Evolutionary conservation across 2,329 filamentous ascomycete genomes (phyloP).

Genomic region (Fusarium sterilihyphosum): DNA sequence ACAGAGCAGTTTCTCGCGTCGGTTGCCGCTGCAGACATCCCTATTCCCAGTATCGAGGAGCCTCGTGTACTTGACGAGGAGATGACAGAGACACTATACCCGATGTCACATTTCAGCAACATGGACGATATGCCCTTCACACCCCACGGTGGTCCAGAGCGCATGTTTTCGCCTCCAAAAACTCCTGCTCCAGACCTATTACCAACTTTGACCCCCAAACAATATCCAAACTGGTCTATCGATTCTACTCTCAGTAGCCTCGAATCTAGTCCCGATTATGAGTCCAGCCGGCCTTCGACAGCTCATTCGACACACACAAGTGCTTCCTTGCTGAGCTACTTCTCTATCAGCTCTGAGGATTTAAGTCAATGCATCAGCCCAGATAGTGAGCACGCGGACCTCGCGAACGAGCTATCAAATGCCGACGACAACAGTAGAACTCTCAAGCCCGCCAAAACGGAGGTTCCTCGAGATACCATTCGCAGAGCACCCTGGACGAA

Average conservation of each 20-base stretch:
- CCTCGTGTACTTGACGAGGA: slow-evolving; percentile 58
- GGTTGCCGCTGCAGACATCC: slow-evolving; percentile 71
- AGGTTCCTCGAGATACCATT: slow-evolving; percentile 42
- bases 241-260: slow-evolving; percentile 66
- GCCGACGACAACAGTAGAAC: slow-evolving; percentile 47
- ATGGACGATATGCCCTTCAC: slow-evolving; percentile 46
- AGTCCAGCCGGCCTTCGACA: slow-evolving; percentile 69
- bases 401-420: slow-evolving; percentile 38
- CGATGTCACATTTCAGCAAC: slow-evolving; percentile 49
- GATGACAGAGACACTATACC: slow-evolving; percentile 52
- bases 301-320: slow-evolving; percentile 69
- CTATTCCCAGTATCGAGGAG: slow-evolving; percentile 72
- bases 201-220: slow-evolving; percentile 55
- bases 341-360: slow-evolving; percentile 67
- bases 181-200: slow-evolving; percentile 64
- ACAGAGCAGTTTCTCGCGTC: slow-evolving; percentile 75
- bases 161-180: slow-evolving; percentile 65
- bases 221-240: slow-evolving; percentile 68
- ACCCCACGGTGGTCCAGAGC: slow-evolving; percentile 48
- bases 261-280: slow-evolving; percentile 68
- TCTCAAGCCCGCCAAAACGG: slow-evolving; percentile 39
- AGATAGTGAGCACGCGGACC: slow-evolving; percentile 48
- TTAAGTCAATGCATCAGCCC: slow-evolving; percentile 62
- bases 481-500: slow-evolving; percentile 71
- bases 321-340: slow-evolving; percentile 65